Evolutionary conservation across 1,284 basidiomycete genomes (phyloP), one percentile per base, ranked within the genome.

Genomic region (Mrakiaceae sp.): DNA sequence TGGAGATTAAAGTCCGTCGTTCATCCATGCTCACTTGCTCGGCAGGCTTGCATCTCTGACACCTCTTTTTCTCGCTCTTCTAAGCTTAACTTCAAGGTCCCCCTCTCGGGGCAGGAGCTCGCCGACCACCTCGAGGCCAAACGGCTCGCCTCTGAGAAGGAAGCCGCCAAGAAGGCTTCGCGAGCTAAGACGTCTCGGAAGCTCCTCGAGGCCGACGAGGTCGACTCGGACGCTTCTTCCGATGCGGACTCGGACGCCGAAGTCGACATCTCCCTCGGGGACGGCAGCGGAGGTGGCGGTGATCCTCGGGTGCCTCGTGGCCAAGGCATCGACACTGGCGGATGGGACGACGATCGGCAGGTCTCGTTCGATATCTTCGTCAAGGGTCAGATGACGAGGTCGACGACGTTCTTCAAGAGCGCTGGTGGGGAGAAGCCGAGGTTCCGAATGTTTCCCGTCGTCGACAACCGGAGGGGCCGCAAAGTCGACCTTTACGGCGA

Each of bases 401-500:
- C 73, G 46, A 87, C 84, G 0, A 85, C 85, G 2, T 94, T 93
- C 76, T 91, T 92, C 80, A 90, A 90, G 76, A 85, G 79, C 69
- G 80, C 82, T 48, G 84, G 81, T 63, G 81, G 78, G 44, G 85
- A 84, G 70, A 87, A 85, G 72, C 82, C 65, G 5, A 67, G 95
- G 53, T 98, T 89, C 75, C 82, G 96, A 69, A 97, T 98, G 89
- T 98, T 98, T 77, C 96, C 96, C 0, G 92, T 92, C 71, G 84
- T 96, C 50, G 95, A 98, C 77, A 87, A 90, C 74, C 79, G 88
- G 68, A 81, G 87, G 74, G 93, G 89, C 72, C 81, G 91, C 68
- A 82, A 88, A 69, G 88, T 98, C 14, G 96, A 99, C 74, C 88
- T 89, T 68, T 99, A 92, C 74, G 96, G 96, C 1, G 96, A 99